Evolutionary conservation across 2,329 filamentous ascomycete genomes (phyloP).

Genomic region (Cladorrhinum sp.): DNA sequence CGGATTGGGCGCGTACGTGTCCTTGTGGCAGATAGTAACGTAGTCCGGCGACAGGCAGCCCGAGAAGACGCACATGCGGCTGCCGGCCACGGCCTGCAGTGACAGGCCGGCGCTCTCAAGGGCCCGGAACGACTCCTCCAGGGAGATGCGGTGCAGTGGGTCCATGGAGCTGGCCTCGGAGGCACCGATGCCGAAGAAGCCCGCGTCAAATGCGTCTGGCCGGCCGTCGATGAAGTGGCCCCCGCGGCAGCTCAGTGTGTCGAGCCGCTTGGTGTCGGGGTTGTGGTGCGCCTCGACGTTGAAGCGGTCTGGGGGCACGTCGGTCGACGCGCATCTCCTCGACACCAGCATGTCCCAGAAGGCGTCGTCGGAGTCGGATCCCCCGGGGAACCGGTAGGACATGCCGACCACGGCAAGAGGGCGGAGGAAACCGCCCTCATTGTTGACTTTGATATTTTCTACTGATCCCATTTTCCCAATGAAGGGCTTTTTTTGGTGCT

Average conservation of each 20-base stretch:
- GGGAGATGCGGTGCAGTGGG: slow-evolving; percentile 2
- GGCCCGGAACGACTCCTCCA: slow-evolving; percentile 1
- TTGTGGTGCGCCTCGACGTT: slow-evolving; percentile 27
- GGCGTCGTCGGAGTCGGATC: slow-evolving; percentile 23
- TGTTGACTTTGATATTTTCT: too few relatives aligned
- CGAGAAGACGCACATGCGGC: background rate
- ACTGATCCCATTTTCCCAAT: too few relatives aligned
- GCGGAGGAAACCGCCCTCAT: too few relatives aligned
- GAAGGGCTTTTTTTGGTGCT: too few relatives aligned
- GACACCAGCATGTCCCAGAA: slow-evolving; percentile 29
- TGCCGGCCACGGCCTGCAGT: background rate
- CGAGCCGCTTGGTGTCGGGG: background rate
- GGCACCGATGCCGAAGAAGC: slow-evolving; percentile 2
- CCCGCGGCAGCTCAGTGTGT: background rate
- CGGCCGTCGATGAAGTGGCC: background rate
- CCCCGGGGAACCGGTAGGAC: slow-evolving; percentile 29
- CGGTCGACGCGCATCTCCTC: slow-evolving; percentile 20
- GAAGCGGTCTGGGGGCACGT: slow-evolving; percentile 28
- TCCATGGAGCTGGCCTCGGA: background rate
- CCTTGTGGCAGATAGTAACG: too few relatives aligned
- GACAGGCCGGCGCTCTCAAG: background rate
- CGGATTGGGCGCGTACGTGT: too few relatives aligned
- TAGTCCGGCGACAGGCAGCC: background rate
- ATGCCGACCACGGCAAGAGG: slow-evolving; percentile 32
- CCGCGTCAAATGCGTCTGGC: background rate